Percentiles rank a stretch among this genome's conserved stretches.
Evolutionary conservation across 116 monocot species (phyloP).

Genomic region (Thalassia testudinum): DNA sequence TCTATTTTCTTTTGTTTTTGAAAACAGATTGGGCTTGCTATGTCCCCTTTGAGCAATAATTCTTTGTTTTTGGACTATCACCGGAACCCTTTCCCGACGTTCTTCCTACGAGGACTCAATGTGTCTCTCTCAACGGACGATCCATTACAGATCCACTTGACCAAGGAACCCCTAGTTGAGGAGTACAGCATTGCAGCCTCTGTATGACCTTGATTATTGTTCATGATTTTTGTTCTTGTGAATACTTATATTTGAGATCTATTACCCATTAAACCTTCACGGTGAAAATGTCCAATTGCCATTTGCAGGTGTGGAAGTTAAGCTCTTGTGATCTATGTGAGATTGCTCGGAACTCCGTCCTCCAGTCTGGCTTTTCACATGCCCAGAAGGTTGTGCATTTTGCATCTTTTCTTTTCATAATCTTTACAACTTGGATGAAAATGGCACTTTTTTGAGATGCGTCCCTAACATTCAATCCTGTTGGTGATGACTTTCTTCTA

Average conservation of each 20-base stretch:
- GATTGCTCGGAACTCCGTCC: conserved; percentile 93
- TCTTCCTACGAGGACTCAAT: conserved; percentile 90
- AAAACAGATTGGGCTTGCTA: conserved; percentile 88
- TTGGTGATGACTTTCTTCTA: conserved; percentile 4
- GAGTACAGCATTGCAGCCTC: conserved; percentile 99
- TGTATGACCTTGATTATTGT: conserved; percentile 25
- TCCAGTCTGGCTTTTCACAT: conserved; percentile 97
- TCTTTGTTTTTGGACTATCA: conserved; percentile 95
- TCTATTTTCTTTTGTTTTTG: conserved; percentile 1
- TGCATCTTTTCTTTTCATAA: not conserved
- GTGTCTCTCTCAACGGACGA: conserved; percentile 98
- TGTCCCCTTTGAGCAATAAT: conserved; percentile 99
- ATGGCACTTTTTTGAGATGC: too few relatives aligned
- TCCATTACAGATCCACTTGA: conserved; percentile 94
- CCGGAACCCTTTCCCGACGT: conserved; percentile 83
- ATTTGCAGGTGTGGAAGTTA: conserved; percentile 78
- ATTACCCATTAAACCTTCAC: not conserved
- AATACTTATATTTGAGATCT: not conserved
- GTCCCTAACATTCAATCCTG: too few relatives aligned
- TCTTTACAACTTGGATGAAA: too few relatives aligned
- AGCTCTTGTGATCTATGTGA: conserved; percentile 95
- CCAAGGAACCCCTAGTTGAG: conserved; percentile 97
- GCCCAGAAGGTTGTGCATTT: conserved; percentile 53
- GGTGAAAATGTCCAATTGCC: not conserved
- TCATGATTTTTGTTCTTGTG: not conserved